A percentile compares a stretch with the other conserved stretches of the same genome.
Evolutionary conservation across 2,329 filamentous ascomycete genomes (phyloP).

Genomic region (Ophiostoma australiae): DNA sequence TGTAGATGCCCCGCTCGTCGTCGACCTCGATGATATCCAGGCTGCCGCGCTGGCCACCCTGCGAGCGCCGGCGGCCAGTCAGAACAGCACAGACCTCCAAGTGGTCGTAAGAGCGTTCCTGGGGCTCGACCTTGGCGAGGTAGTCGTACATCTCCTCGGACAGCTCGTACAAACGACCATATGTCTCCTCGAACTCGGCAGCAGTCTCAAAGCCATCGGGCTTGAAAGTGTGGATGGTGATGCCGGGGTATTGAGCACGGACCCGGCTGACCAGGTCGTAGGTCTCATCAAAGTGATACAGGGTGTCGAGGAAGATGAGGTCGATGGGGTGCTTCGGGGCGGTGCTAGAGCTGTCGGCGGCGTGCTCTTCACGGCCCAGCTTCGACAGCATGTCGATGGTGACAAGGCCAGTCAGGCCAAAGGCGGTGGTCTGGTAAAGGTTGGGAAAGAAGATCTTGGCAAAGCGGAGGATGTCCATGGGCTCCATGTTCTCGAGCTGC

Average conservation of each 20-base stretch:
- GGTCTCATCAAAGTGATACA: slow-evolving; percentile 78
- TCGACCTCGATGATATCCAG: slow-evolving; percentile 91
- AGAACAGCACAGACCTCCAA: slow-evolving; percentile 85
- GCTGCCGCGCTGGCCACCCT: slow-evolving; percentile 86
- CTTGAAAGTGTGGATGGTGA: slow-evolving; percentile 84
- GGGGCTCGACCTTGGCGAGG: slow-evolving; percentile 94
- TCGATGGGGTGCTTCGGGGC: slow-evolving; percentile 44
- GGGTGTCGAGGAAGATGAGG: slow-evolving; percentile 76
- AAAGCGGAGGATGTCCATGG: slow-evolving; percentile 89
- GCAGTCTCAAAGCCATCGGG: slow-evolving; percentile 68
- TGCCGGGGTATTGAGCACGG: slow-evolving; percentile 67
- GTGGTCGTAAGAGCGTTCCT: slow-evolving; percentile 82
- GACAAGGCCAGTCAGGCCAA: slow-evolving; percentile 73
- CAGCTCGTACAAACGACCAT: slow-evolving; percentile 81
- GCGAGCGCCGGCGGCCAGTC: slow-evolving; percentile 84
- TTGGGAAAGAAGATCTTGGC: slow-evolving; percentile 84
- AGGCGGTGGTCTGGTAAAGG: slow-evolving; percentile 81
- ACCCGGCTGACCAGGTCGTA: slow-evolving; percentile 69
- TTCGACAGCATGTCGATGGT: slow-evolving; percentile 82
- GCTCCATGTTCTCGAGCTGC: slow-evolving; percentile 80
- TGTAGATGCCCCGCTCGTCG: slow-evolving; percentile 80
- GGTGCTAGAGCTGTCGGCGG: neutral
- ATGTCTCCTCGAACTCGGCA: slow-evolving; percentile 72
- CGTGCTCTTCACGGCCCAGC: slow-evolving; percentile 54
- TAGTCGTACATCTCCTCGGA: slow-evolving; percentile 92